Percentiles rank a stretch among this genome's conserved stretches.
Conservation (phyloP, 1,284 basidiomycete genomes). For the Schizophyllum commune region DNA sequence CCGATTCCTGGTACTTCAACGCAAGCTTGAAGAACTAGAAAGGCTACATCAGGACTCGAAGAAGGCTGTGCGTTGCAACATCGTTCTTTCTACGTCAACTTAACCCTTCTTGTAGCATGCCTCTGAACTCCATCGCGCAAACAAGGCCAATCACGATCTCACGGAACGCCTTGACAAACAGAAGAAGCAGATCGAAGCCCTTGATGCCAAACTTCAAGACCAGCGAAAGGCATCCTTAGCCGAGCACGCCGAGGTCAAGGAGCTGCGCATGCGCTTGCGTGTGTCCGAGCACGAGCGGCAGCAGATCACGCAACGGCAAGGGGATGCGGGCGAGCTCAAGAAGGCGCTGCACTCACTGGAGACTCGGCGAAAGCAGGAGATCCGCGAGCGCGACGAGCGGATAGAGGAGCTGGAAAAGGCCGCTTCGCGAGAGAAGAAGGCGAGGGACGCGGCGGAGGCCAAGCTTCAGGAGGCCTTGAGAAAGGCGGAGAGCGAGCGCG, state of each 20-base stretch:
- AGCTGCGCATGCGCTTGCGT: conserved; percentile 51
- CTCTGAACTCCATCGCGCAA: conserved; percentile 41
- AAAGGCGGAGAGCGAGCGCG: conserved; percentile 34
- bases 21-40: conserved; percentile 63
- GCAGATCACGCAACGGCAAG: conserved; percentile 43
- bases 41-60: conserved; percentile 57
- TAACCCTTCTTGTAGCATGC: conserved; percentile 36
- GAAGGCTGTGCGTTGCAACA: conserved; percentile 41
- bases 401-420: conserved; percentile 51
- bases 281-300: conserved; percentile 50
- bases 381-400: conserved; percentile 43
- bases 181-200: conserved; percentile 50
- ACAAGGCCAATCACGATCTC: conserved; percentile 44
- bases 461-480: conserved; percentile 35
- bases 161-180: conserved; percentile 49
- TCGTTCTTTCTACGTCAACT: background rate
- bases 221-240: conserved; percentile 39
- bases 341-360: conserved; percentile 44
- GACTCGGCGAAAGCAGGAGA: conserved; percentile 41
- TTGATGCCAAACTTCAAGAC: conserved; percentile 51
- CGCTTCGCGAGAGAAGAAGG: conserved; percentile 41
- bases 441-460: conserved; percentile 37
- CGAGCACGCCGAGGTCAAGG: conserved; percentile 57
- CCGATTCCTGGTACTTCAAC: conserved; percentile 46
- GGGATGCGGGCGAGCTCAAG: conserved; percentile 44